These are phyloP conservation scores for Xylaria sp. DNA, from an alignment of 2,329 filamentous ascomycete genomes.

Conservation along the genomic window DNA sequence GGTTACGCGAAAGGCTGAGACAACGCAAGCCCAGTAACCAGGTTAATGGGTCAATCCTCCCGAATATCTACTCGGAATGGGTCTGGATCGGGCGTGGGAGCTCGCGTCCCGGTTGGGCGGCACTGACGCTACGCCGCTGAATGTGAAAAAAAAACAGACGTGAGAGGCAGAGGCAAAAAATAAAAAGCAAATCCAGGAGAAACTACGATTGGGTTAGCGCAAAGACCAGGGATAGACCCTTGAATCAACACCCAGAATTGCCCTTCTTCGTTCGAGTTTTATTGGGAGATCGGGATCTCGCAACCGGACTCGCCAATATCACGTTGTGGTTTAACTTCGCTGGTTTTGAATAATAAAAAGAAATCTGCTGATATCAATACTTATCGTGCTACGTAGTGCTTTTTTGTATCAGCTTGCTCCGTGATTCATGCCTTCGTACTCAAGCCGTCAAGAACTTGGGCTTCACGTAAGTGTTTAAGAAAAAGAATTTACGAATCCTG, in stretches of 20 bases:
- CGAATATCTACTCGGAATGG: slow-evolving; percentile 15
- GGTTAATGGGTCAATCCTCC: slow-evolving; percentile 37
- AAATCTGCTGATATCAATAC: slow-evolving; percentile 24
- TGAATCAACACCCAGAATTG: slow-evolving; percentile 32
- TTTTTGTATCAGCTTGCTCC: slow-evolving; percentile 36
- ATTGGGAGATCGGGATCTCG: slow-evolving; percentile 20
- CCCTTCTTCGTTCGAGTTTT: slow-evolving; percentile 18
- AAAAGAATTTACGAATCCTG: slow-evolving; percentile 19
- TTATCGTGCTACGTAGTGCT: slow-evolving; percentile 34
- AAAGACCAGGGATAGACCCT: slow-evolving; percentile 32
- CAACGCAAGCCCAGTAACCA: slow-evolving; percentile 30
- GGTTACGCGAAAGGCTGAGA: slow-evolving; percentile 35
- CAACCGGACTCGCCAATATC: slow-evolving; percentile 16
- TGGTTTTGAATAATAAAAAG: slow-evolving; percentile 34
- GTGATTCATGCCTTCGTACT: slow-evolving; percentile 26
- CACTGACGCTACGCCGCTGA: slow-evolving; percentile 14
- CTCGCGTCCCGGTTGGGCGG: slow-evolving; percentile 31
- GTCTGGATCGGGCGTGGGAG: slow-evolving; percentile 28
- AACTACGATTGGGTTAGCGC: slow-evolving; percentile 40
- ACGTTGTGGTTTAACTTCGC: slow-evolving; percentile 32
- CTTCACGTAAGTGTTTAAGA: slow-evolving; percentile 27
- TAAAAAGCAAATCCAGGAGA: slow-evolving; percentile 34
- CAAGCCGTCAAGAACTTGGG: slow-evolving; percentile 41
- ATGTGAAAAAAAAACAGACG: slow-evolving; percentile 27
- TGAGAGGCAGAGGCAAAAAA: slow-evolving; percentile 22